Percentiles rank a stretch among this genome's conserved stretches.
Evolutionary conservation across 2,329 filamentous ascomycete species (phyloP).

Genomic region (Cercospora zeae-maydis): DNA sequence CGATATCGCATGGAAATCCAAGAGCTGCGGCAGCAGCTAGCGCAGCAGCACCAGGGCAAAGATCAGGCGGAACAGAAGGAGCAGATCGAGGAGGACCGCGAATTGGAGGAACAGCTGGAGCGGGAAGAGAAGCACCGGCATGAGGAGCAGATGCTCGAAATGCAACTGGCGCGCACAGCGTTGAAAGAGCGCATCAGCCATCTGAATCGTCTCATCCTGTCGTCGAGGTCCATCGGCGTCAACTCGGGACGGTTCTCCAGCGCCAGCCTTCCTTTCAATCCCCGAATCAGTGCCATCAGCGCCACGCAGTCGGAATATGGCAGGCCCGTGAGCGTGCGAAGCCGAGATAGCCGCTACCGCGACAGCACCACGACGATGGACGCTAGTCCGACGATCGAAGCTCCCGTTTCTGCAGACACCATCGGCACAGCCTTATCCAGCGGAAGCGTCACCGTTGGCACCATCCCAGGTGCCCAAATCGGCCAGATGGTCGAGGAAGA

Average conservation of each 20-base stretch:
- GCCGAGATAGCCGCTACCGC: conserved; percentile 28
- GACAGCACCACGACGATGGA: conserved; percentile 39
- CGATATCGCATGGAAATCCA: conserved; percentile 91
- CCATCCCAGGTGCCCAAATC: conserved; percentile 30
- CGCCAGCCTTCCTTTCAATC: conserved; percentile 42
- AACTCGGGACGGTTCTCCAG: conserved; percentile 67
- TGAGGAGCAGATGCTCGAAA: conserved; percentile 96
- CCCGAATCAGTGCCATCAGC: conserved; percentile 38
- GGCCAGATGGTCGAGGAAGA: conserved; percentile 34
- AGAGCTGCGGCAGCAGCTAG: conserved; percentile 74
- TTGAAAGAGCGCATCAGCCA: conserved; percentile 97
- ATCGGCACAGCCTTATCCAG: conserved; percentile 30
- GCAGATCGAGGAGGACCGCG: conserved; percentile 63
- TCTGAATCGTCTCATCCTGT: conserved; percentile 88
- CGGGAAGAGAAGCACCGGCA: conserved; percentile 68
- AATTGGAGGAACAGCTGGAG: conserved; percentile 65
- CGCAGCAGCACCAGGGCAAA: conserved; percentile 69
- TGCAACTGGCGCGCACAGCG: conserved; percentile 93
- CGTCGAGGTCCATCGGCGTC: conserved; percentile 92
- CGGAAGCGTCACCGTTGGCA: conserved; percentile 33
- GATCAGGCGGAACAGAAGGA: conserved; percentile 48
- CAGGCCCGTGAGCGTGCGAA: conserved; percentile 33
- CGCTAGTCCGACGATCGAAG: conserved; percentile 21
- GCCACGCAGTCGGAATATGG: conserved; percentile 34
- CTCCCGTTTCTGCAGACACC: conserved; percentile 26